These are phyloP conservation scores for Ophiorrhiza pumila DNA, from an alignment of 257 asterid genomes.

Conservation along the genomic window DNA sequence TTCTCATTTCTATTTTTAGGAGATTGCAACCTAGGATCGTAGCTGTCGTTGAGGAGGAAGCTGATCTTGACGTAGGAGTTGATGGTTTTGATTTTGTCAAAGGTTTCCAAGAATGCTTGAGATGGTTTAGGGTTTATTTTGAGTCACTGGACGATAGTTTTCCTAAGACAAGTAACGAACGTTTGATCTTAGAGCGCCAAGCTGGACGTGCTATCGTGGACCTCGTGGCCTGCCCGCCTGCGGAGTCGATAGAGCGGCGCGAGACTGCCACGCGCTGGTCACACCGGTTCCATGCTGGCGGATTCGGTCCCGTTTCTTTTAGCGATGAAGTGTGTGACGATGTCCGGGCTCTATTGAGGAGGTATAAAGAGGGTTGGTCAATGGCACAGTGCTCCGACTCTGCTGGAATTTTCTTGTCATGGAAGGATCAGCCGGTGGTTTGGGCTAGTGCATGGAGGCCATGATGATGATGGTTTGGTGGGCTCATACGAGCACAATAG, in stretches of 20 bases:
- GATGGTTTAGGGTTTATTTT: conserved; percentile 94
- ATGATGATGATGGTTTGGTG: conserved; percentile 21
- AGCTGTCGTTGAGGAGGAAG: conserved; percentile 85
- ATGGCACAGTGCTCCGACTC: conserved; percentile 60
- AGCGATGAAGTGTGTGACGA: conserved; percentile 94
- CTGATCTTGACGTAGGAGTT: conserved; percentile 68
- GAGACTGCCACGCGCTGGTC: conserved; percentile 87
- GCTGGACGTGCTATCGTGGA: conserved; percentile 88
- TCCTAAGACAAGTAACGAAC: conserved; percentile 65
- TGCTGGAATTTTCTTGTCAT: conserved; percentile 90
- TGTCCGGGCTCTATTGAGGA: conserved; percentile 75
- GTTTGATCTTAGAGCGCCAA: conserved; percentile 84
- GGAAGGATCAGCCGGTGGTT: conserved; percentile 97
- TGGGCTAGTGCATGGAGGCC: conserved; percentile 99
- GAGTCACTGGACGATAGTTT: conserved; percentile 84
- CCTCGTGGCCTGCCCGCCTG: conserved; percentile 66
- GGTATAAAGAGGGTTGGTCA: conserved; percentile 96
- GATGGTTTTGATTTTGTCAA: conserved; percentile 57
- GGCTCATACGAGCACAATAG: conserved; percentile 11
- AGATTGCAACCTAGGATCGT: conserved; percentile 62
- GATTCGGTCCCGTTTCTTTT: conserved; percentile 42
- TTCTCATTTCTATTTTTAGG: conserved; percentile 49
- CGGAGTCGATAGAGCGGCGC: conserved; percentile 72
- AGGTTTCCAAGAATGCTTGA: conserved; percentile 70
- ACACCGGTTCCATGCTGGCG: conserved; percentile 62